Conservation (phyloP, 805 yeast genomes). For the Candida suzukii region DNA sequence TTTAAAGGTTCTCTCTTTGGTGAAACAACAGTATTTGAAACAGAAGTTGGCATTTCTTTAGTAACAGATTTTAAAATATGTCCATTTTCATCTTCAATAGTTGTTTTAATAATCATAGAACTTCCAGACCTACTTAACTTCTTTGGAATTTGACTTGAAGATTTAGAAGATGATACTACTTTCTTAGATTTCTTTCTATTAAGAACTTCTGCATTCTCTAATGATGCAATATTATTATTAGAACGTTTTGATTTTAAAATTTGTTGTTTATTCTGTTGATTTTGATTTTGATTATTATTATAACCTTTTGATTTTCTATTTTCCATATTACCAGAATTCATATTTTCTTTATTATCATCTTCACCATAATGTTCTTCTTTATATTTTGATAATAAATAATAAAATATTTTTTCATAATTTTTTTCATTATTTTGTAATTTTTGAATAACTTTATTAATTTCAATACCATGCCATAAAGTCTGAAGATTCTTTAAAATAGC, state of each 20-base stretch:
- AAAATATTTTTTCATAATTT: constrained; percentile 30
- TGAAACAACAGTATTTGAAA: constrained; percentile 7
- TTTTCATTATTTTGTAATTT: constrained; percentile 17
- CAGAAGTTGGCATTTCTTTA: constrained; percentile 25
- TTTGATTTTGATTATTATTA: no score
- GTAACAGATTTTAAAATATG: constrained; percentile 18
- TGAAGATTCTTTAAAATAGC: constrained; percentile 48
- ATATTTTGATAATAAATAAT: constrained; percentile 25
- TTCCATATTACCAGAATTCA: no score
- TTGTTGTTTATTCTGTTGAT: neutral
- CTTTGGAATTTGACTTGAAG: neutral
- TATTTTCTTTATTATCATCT: neutral
- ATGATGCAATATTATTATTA: neutral
- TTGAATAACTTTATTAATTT: constrained; percentile 25
- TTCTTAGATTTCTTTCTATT: neutral
- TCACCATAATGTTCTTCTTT: constrained; percentile 18
- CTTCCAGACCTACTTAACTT: constrained; percentile 20
- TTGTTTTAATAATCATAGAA: constrained; percentile 19
- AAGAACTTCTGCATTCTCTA: neutral
- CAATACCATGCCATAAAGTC: constrained; percentile 50
- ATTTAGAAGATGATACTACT: neutral
- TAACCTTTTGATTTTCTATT: no score
- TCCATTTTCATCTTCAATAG: constrained; percentile 27
- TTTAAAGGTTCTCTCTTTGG: constrained; percentile 7
- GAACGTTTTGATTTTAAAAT: neutral